Evolutionary conservation across 2,329 filamentous ascomycete genomes (phyloP).

Genomic region (Penicillium sp.): DNA sequence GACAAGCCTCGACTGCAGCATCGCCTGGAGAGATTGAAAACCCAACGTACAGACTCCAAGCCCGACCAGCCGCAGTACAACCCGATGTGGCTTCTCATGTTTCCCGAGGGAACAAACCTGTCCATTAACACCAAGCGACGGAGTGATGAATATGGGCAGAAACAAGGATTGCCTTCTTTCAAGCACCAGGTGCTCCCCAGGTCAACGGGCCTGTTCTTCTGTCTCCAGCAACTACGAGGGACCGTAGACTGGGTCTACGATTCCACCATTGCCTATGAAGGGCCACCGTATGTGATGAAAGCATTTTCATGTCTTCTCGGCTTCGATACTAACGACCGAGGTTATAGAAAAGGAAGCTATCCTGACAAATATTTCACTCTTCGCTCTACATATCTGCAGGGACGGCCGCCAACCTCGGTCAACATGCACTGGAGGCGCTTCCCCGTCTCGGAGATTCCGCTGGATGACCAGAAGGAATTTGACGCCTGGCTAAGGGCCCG

Average conservation of each 20-base stretch:
- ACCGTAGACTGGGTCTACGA: constrained; percentile 65
- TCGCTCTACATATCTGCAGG: constrained; percentile 81
- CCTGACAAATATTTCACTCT: constrained; percentile 91
- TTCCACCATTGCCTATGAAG: constrained; percentile 93
- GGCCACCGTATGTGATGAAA: constrained; percentile 68
- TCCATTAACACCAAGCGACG: constrained; percentile 55
- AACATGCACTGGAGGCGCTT: constrained; percentile 97
- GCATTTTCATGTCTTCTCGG: background rate
- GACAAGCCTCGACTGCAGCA: constrained; percentile 60
- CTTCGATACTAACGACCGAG: constrained; percentile 4
- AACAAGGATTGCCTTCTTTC: constrained; percentile 56
- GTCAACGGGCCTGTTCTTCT: constrained; percentile 61
- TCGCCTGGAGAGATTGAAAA: constrained; percentile 57
- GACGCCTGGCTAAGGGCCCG: constrained; percentile 79
- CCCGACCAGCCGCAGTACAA: constrained; percentile 48
- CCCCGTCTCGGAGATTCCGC: constrained; percentile 72
- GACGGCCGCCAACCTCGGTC: constrained; percentile 85
- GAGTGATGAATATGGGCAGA: constrained; percentile 57
- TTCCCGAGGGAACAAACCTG: constrained; percentile 64
- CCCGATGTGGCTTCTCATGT: constrained; percentile 66
- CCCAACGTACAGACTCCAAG: constrained; percentile 48
- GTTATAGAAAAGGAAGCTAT: constrained; percentile 66
- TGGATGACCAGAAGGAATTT: constrained; percentile 70
- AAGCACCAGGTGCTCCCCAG: constrained; percentile 60
- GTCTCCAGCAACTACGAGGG: constrained; percentile 56